Percentiles rank a stretch among this genome's conserved stretches.
These are phyloP conservation scores for Synchytrium microbalum DNA, from an alignment of 371 early-diverging fungal species.

Conservation along the genomic window DNA sequence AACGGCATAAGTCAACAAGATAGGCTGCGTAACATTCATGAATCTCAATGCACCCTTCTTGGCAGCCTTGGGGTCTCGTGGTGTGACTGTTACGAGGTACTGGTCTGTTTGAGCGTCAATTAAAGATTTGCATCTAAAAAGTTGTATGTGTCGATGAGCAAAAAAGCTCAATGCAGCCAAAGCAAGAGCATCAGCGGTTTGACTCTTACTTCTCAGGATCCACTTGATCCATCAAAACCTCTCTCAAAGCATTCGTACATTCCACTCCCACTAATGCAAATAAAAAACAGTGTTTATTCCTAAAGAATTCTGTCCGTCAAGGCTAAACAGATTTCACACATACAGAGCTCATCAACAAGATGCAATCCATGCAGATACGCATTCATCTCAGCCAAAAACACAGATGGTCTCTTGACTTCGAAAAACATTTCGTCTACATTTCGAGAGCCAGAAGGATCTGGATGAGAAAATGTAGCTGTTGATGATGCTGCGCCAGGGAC, in stretches of 20 bases:
- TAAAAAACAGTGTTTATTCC: background rate
- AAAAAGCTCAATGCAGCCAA: background rate
- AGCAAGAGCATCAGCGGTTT: background rate
- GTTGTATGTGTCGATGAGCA: constrained; percentile 3
- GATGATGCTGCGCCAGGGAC: background rate
- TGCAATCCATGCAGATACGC: constrained; percentile 18
- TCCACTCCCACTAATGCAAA: constrained; percentile 12
- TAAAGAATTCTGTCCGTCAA: background rate
- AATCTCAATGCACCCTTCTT: constrained; percentile 10
- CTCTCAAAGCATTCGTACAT: constrained; percentile 13
- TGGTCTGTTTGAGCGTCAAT: constrained; percentile 18
- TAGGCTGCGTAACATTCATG: constrained; percentile 15
- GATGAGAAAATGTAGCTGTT: background rate
- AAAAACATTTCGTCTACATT: constrained; percentile 14
- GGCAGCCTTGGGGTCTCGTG: constrained; percentile 3
- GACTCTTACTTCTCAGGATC: constrained; percentile 15
- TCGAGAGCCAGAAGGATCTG: constrained; percentile 1
- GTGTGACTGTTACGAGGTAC: constrained; percentile 13
- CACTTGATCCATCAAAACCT: constrained; percentile 18
- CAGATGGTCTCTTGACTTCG: constrained; percentile 28
- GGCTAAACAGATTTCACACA: background rate
- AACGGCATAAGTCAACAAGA: constrained; percentile 19
- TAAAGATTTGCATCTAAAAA: constrained; percentile 10
- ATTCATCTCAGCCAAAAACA: constrained; percentile 22
- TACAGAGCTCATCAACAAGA: constrained; percentile 16